phyloP scores from a whole-genome alignment of 805 yeast species.

The Wickerhamiella vanderwaltii region DNA sequence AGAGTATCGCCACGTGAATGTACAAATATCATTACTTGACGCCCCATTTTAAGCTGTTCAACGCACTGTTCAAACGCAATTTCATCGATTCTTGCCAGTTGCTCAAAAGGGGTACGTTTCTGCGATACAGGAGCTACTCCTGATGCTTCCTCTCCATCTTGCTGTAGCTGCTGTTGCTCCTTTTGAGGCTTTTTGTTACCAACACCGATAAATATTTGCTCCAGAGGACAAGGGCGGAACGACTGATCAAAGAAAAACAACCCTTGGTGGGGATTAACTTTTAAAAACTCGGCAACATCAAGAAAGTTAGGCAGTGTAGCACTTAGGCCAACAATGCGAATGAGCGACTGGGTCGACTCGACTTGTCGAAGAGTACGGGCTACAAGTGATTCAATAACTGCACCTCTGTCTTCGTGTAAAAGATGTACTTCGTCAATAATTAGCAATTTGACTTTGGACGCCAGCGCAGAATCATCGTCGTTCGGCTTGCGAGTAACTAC shows the following conservation, averaged over 20 bases:
- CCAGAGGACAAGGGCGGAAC: slow-evolving; percentile 86
- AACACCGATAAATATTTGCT: slow-evolving; percentile 79
- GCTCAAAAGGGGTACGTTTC: slow-evolving; percentile 26
- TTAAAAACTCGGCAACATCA: slow-evolving; percentile 85
- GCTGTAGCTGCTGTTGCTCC: slow-evolving; percentile 45
- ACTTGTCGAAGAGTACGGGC: slow-evolving; percentile 92
- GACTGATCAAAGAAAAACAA: slow-evolving; percentile 90
- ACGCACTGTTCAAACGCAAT: slow-evolving; percentile 65
- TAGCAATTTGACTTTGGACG: slow-evolving; percentile 68
- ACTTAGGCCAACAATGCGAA: slow-evolving; percentile 83
- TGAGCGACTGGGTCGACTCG: slow-evolving; percentile 86
- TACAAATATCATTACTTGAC: slow-evolving; percentile 93
- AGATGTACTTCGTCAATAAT: slow-evolving; percentile 95
- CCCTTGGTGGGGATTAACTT: slow-evolving; percentile 79
- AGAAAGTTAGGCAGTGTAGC: slow-evolving; percentile 86
- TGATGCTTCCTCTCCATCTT: background rate
- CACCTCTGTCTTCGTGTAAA: slow-evolving; percentile 96
- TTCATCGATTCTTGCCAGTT: slow-evolving; percentile 59
- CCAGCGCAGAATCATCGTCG: slow-evolving; percentile 81
- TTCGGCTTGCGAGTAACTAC: slow-evolving; percentile 88
- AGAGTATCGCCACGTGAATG: slow-evolving; percentile 90
- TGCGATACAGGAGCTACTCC: slow-evolving; percentile 28
- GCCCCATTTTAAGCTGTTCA: slow-evolving; percentile 53
- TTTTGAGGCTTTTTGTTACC: slow-evolving; percentile 48
- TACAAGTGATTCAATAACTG: slow-evolving; percentile 89